Percentiles rank a stretch among this genome's conserved stretches.
Evolutionary conservation across 2,329 filamentous ascomycete genomes (phyloP).

Genomic region (Scleromitrula shiraiana): DNA sequence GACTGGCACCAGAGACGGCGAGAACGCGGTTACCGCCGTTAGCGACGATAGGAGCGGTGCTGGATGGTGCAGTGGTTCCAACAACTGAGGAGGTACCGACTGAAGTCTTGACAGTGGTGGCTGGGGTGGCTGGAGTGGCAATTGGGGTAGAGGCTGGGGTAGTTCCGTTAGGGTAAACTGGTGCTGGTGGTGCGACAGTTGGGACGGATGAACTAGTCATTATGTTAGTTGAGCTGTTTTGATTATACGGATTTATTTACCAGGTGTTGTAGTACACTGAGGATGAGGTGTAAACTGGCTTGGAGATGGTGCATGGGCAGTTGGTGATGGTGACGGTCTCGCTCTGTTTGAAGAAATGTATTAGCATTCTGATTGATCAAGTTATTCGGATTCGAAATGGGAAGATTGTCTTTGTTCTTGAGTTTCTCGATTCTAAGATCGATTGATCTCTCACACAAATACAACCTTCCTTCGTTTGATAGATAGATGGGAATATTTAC

Average conservation of each 20-base stretch:
- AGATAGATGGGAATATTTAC: conserved; percentile 28
- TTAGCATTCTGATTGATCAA: background rate
- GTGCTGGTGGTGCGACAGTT: conserved; percentile 20
- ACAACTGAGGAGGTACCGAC: conserved; percentile 20
- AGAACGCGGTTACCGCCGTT: conserved; percentile 49
- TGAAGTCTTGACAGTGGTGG: conserved; percentile 20
- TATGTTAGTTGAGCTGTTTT: background rate
- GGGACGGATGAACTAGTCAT: conserved; percentile 17
- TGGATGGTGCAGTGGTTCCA: conserved; percentile 17
- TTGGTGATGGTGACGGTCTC: conserved; percentile 27
- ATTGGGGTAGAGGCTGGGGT: conserved; percentile 15
- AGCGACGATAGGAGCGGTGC: conserved; percentile 36
- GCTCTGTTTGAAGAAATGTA: conserved; percentile 11
- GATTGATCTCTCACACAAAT: background rate
- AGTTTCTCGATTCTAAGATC: background rate
- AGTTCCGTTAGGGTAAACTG: conserved; percentile 16
- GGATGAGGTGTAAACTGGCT: conserved; percentile 23
- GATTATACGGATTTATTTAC: conserved; percentile 30
- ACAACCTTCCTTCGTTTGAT: background rate
- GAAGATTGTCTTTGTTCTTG: too few species aligned
- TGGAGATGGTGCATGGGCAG: conserved; percentile 26
- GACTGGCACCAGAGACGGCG: conserved; percentile 48
- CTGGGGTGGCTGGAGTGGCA: conserved; percentile 13
- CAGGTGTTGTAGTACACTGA: conserved; percentile 42
- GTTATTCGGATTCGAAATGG: background rate